Conservation (phyloP, 208 protist genomes). For the Acanthamoeba polyphaga region DNA sequence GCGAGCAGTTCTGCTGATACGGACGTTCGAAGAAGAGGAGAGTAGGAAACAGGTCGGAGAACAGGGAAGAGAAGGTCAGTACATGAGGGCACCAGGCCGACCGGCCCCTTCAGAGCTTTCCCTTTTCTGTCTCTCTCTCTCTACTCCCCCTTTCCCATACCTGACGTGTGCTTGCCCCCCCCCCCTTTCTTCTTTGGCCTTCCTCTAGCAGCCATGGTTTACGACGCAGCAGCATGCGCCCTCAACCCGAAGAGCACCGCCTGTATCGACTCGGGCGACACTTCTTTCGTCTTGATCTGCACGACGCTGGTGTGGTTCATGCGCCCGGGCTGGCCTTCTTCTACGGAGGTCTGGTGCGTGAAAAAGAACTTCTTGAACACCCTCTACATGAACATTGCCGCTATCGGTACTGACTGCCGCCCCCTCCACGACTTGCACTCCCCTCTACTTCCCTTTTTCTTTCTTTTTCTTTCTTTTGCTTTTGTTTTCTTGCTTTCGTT, state of each 20-base stretch:
- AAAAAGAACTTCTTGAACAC: conserved; percentile 75
- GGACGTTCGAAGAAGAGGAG: too few species aligned
- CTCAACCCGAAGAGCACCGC: not conserved
- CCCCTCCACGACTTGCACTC: too few species aligned
- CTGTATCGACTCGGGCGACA: conserved; percentile 65
- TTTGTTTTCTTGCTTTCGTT: not conserved
- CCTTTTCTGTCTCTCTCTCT: too few species aligned
- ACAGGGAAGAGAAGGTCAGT: too few species aligned
- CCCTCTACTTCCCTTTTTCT: too few species aligned
- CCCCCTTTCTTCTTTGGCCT: too few species aligned
- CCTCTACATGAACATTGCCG: conserved; percentile 63
- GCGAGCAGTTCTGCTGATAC: too few species aligned
- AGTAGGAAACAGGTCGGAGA: too few species aligned
- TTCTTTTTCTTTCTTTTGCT: not conserved
- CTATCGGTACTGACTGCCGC: not conserved
- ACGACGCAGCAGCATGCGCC: not conserved
- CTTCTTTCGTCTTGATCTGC: not conserved
- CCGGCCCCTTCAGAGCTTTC: too few species aligned
- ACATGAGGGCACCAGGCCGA: too few species aligned
- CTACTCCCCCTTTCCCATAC: too few species aligned
- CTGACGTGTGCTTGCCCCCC: too few species aligned
- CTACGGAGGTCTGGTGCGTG: conserved; percentile 69
- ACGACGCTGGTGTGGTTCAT: conserved; percentile 68
- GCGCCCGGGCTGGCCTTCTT: conserved; percentile 69
- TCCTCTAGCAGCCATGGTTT: not conserved